phyloP scores from a whole-genome alignment of 1,284 basidiomycete species.

The Chondrostereum purpureum region DNA sequence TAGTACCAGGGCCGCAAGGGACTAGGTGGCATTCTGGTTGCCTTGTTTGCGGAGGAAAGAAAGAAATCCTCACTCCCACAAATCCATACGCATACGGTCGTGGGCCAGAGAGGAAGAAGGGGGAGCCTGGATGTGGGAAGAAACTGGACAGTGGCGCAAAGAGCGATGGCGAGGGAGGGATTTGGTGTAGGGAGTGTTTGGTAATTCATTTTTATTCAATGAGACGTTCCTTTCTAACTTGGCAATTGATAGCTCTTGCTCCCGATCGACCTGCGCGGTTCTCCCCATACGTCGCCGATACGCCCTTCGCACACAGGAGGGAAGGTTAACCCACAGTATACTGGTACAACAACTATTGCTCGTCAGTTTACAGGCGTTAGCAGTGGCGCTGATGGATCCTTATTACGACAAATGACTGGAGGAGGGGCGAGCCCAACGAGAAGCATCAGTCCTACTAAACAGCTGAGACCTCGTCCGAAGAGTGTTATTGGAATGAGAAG shows the following conservation, averaged over 20 bases:
- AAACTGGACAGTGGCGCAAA: constrained; percentile 78
- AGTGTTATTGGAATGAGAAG: constrained; percentile 56
- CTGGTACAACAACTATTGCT: constrained; percentile 66
- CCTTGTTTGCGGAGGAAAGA: constrained; percentile 73
- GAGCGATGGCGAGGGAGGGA: constrained; percentile 55
- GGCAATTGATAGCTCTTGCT: constrained; percentile 45
- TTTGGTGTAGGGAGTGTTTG: constrained; percentile 79
- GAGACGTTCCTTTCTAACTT: constrained; percentile 7
- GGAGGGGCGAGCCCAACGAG: constrained; percentile 58
- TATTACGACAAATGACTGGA: constrained; percentile 26
- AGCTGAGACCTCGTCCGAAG: constrained; percentile 44
- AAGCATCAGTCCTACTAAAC: constrained; percentile 55
- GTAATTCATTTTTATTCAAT: constrained; percentile 32
- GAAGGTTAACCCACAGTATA: constrained; percentile 46
- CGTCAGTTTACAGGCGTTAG: constrained; percentile 66
- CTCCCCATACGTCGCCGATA: constrained; percentile 43
- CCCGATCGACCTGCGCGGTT: constrained; percentile 37
- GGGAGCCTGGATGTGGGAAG: constrained; percentile 72
- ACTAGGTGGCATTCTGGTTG: constrained; percentile 72
- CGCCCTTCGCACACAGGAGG: constrained; percentile 43
- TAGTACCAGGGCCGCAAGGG: constrained; percentile 74
- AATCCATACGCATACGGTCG: constrained; percentile 34
- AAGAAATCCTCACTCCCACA: too few species aligned
- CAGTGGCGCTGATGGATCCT: constrained; percentile 13
- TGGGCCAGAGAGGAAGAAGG: constrained; percentile 41